Conservation (phyloP, 2,329 filamentous ascomycete species). For the Aspergillus sp. region DNA sequence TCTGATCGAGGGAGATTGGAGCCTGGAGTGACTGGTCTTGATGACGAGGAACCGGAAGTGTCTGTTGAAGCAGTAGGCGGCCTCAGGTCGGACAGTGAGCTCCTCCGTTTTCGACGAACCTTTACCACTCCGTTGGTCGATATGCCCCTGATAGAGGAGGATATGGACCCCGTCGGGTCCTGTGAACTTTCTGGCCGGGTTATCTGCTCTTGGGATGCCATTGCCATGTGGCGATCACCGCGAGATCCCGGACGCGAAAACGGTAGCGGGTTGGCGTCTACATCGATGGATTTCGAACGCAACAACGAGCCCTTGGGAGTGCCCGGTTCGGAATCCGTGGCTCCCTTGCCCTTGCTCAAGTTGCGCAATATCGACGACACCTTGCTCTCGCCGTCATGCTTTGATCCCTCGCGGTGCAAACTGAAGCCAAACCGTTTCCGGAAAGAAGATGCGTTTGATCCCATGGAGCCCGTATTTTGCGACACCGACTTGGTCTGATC, state of each 20-base stretch:
- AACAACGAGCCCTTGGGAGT: constrained; percentile 59
- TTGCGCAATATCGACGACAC: constrained; percentile 75
- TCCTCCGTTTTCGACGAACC: constrained; percentile 71
- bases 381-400: constrained; percentile 58
- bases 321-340: constrained; percentile 56
- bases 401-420: constrained; percentile 70
- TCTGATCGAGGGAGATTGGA: constrained; percentile 21
- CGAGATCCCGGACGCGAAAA: constrained; percentile 48
- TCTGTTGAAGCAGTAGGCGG: constrained; percentile 55
- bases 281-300: constrained; percentile 71
- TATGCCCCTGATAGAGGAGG: constrained; percentile 47
- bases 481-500: constrained; percentile 54
- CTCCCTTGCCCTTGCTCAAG: constrained; percentile 71
- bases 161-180: constrained; percentile 34
- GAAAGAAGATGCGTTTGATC: constrained; percentile 79
- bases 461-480: constrained; percentile 63
- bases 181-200: constrained; percentile 40
- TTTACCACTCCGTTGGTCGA: constrained; percentile 34
- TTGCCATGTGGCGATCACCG: constrained; percentile 44
- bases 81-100: constrained; percentile 81
- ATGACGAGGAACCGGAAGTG: constrained; percentile 32
- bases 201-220: constrained; percentile 40
- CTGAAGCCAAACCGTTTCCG: constrained; percentile 77
- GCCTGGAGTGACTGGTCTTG: constrained; percentile 28
- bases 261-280: constrained; percentile 43